Conservation (phyloP, 192 early-diverging fungal species). For the Geranomyces variabilis region DNA sequence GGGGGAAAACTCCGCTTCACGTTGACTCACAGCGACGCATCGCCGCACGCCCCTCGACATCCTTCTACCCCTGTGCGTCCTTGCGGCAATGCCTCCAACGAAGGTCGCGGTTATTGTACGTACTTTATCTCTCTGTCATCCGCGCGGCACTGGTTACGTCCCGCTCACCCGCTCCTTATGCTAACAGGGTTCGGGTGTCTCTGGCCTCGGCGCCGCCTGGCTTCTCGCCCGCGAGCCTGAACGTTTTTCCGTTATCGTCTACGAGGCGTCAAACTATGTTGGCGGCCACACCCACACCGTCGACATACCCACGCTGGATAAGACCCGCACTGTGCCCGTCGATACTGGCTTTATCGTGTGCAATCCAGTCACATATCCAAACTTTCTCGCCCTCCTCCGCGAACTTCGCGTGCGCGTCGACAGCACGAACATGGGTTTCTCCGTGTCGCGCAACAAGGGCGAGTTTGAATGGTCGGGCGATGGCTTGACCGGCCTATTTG, state of each 20-base stretch:
- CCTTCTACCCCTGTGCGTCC: no score
- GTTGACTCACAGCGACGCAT: no score
- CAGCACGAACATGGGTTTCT: conserved; percentile 61
- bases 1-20: no score
- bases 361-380: conserved; percentile 68
- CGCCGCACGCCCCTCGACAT: no score
- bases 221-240: conserved; percentile 43
- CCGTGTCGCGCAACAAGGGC: conserved; percentile 63
- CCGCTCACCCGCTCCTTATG: not conserved
- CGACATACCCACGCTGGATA: conserved; percentile 42
- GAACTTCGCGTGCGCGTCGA: conserved; percentile 47
- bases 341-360: conserved; percentile 73
- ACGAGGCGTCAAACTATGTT: conserved; percentile 54
- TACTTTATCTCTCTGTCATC: no score
- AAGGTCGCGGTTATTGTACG: conserved; percentile 15
- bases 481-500: conserved; percentile 58
- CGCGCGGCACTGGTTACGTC: no score
- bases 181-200: conserved; percentile 39
- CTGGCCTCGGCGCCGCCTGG: conserved; percentile 63
- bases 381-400: conserved; percentile 55
- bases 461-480: conserved; percentile 69
- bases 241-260: conserved; percentile 50
- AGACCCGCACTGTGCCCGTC: conserved; percentile 49
- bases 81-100: conserved; percentile 2
- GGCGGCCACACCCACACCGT: conserved; percentile 73